phyloP scores from a whole-genome alignment of 2,329 filamentous ascomycete genomes.

The Monascus ruber region DNA sequence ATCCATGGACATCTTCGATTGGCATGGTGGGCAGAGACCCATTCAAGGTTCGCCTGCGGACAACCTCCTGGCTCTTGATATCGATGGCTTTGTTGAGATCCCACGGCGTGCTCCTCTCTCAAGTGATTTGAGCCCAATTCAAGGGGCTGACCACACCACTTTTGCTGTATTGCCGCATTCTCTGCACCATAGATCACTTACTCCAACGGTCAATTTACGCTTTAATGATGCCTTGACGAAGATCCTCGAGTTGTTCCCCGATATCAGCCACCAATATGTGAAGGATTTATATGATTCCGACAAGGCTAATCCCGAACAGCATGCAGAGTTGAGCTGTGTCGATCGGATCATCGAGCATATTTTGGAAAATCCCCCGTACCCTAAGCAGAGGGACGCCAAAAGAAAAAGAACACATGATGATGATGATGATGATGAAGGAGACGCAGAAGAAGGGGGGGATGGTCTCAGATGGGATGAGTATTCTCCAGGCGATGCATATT shows the following conservation, averaged over 20 bases:
- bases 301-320: slow-evolving; percentile 1
- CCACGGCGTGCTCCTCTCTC: no score
- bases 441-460: slow-evolving; percentile 15
- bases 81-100: no score
- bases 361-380: slow-evolving; percentile 30
- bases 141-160: no score
- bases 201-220: background rate
- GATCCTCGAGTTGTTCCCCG: slow-evolving; percentile 37
- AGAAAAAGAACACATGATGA: slow-evolving; percentile 25
- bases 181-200: background rate
- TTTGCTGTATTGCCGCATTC: no score
- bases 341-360: slow-evolving; percentile 31
- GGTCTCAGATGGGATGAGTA: no score
- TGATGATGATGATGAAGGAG: slow-evolving; percentile 21
- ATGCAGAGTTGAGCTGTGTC: background rate
- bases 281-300: slow-evolving; percentile 21
- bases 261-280: slow-evolving; percentile 34
- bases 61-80: no score
- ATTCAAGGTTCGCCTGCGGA: no score
- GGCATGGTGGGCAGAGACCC: no score
- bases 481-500: slow-evolving; percentile 5
- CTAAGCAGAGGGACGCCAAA: slow-evolving; percentile 28
- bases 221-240: slow-evolving; percentile 13
- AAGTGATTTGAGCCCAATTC: no score
- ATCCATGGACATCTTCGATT: no score